A percentile compares a stretch with the other conserved stretches of the same genome.
Evolutionary conservation across 257 asterid genomes (phyloP).

Genomic region (Oldenlandia corymbosa): DNA sequence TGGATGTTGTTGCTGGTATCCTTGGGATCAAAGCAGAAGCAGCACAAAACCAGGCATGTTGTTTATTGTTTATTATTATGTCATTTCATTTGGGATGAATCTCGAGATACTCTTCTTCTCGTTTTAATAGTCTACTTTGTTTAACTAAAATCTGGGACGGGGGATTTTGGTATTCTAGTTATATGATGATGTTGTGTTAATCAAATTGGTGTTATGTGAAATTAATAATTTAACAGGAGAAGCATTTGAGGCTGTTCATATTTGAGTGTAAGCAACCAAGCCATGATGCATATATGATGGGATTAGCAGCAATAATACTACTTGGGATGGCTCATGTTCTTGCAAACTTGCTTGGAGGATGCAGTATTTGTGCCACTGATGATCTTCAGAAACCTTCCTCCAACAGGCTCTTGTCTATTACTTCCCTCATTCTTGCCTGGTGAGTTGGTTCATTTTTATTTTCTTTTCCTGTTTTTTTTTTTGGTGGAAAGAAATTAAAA

Average conservation of each 20-base stretch:
- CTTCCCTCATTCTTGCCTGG: slow-evolving; percentile 64
- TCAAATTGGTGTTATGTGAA: no score
- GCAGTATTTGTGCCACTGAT: slow-evolving; percentile 33
- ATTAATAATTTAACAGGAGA: no score
- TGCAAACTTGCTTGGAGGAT: slow-evolving; percentile 65
- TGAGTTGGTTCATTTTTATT: slow-evolving; percentile 10
- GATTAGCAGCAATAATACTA: slow-evolving; percentile 61
- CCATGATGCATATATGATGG: slow-evolving; percentile 69
- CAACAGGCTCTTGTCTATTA: slow-evolving; percentile 46
- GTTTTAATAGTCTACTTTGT: no score
- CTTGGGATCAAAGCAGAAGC: slow-evolving; percentile 78
- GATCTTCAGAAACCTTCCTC: slow-evolving; percentile 52
- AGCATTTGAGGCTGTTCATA: slow-evolving; percentile 67
- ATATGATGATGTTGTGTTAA: no score
- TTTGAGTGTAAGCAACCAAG: slow-evolving; percentile 90
- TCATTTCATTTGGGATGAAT: neutral
- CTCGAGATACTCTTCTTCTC: no score
- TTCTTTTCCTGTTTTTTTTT: neutral
- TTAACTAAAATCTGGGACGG: no score
- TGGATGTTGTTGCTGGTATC: slow-evolving; percentile 66
- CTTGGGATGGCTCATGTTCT: slow-evolving; percentile 58
- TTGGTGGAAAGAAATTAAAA: no score
- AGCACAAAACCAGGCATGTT: slow-evolving; percentile 65
- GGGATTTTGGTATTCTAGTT: no score
- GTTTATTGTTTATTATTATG: neutral